Conservation (phyloP, 495 filamentous ascomycete species). For the Aspergillus diversus region DNA sequence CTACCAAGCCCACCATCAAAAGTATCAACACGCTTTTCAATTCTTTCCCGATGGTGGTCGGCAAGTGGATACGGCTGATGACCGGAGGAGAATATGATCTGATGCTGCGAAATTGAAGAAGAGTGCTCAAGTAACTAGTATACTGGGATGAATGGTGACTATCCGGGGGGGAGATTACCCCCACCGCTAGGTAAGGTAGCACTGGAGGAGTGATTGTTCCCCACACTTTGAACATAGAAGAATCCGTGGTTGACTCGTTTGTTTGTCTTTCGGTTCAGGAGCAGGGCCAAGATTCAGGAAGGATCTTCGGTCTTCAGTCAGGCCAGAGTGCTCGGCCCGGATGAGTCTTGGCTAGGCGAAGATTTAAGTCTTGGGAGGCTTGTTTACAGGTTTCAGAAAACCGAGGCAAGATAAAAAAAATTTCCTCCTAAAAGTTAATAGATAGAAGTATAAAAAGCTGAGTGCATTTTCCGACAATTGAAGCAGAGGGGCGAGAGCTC, state of each 20-base stretch:
- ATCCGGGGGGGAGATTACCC: neutral
- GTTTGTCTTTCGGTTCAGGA: neutral
- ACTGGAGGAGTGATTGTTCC: neutral
- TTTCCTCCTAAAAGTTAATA: too few relatives aligned
- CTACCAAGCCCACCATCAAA: neutral
- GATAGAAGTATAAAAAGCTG: too few relatives aligned
- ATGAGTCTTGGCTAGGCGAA: slow-evolving; percentile 7
- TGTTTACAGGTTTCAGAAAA: neutral
- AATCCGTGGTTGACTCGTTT: neutral
- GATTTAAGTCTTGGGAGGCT: slow-evolving; percentile 1
- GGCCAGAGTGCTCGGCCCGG: slow-evolving; percentile 4
- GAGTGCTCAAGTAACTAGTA: neutral
- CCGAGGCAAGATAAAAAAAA: too few relatives aligned
- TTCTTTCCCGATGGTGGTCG: neutral
- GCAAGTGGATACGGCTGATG: neutral
- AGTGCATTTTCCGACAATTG: too few relatives aligned
- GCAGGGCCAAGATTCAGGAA: neutral
- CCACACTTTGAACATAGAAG: neutral
- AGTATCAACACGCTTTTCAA: neutral
- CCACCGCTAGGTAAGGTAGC: neutral
- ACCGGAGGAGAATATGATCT: neutral
- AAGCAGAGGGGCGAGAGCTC: too few relatives aligned
- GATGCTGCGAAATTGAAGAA: too few relatives aligned
- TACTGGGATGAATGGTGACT: neutral
- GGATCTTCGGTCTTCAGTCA: slow-evolving; percentile 7